These are phyloP conservation scores for Iris pallida DNA, from an alignment of 116 monocot genomes.

Conservation along the genomic window DNA sequence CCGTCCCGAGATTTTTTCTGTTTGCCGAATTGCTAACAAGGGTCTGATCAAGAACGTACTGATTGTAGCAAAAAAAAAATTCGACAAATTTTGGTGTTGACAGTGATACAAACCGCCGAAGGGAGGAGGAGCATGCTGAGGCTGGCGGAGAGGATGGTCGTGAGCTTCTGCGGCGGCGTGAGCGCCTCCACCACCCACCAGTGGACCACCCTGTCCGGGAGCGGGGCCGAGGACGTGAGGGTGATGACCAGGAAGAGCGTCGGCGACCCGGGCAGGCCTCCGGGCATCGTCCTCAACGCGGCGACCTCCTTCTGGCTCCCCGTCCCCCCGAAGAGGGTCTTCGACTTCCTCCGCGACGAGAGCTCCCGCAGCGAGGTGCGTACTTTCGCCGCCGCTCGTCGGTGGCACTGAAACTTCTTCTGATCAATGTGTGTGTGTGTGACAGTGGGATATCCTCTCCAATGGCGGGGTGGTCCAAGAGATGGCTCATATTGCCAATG, in stretches of 20 bases:
- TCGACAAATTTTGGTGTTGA: no score
- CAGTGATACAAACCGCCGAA: slow-evolving; percentile 65
- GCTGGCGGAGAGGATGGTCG: slow-evolving; percentile 87
- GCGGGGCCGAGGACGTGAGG: slow-evolving; percentile 79
- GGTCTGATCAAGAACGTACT: no score
- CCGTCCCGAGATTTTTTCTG: no score
- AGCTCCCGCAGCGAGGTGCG: slow-evolving; percentile 79
- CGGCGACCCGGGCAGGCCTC: slow-evolving; percentile 83
- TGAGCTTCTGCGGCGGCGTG: slow-evolving; percentile 80
- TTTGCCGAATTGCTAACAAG: no score
- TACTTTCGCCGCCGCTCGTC: no score
- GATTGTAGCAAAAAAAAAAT: no score
- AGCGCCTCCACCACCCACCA: slow-evolving; percentile 76
- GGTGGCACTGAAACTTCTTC: no score
- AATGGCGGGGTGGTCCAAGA: slow-evolving; percentile 76
- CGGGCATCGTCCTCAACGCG: slow-evolving; percentile 80
- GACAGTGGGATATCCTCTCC: slow-evolving; percentile 94
- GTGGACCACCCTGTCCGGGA: slow-evolving; percentile 81
- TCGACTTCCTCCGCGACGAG: slow-evolving; percentile 85
- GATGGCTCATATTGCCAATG: slow-evolving; percentile 87
- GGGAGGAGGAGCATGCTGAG: slow-evolving; percentile 85
- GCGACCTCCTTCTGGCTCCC: slow-evolving; percentile 97
- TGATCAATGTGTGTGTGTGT: neutral
- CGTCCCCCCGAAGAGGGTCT: slow-evolving; percentile 68
- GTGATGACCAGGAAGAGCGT: slow-evolving; percentile 94